Evolutionary conservation across 495 filamentous ascomycete species (phyloP).

Genomic region (Choiromyces venosus): DNA sequence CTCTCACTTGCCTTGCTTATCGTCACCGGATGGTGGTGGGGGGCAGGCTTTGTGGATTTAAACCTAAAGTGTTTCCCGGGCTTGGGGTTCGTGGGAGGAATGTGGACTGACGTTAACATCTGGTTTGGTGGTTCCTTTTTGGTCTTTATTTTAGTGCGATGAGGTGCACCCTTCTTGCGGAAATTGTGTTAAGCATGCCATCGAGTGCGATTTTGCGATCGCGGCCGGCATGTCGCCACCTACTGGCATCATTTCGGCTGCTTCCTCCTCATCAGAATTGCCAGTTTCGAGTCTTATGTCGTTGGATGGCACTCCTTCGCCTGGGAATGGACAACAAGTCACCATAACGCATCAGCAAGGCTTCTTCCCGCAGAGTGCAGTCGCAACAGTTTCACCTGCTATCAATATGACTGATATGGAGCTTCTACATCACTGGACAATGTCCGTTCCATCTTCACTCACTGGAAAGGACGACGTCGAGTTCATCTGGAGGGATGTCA

Average conservation of each 20-base stretch:
- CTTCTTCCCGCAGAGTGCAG: neutral
- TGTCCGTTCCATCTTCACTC: constrained; percentile 21
- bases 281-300: neutral
- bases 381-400: neutral
- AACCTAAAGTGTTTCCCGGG: neutral
- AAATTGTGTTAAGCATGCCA: constrained; percentile 60
- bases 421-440: constrained; percentile 40
- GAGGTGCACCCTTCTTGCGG: constrained; percentile 58
- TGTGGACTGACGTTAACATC: neutral
- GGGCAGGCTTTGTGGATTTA: neutral
- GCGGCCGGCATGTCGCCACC: neutral
- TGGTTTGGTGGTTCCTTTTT: constrained; percentile 9
- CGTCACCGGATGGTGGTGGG: neutral
- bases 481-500: constrained; percentile 40
- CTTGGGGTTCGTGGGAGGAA: neutral
- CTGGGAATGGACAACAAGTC: neutral
- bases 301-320: neutral
- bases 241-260: neutral
- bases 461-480: neutral
- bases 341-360: constrained; percentile 13
- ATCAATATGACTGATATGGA: constrained; percentile 32
- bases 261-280: neutral
- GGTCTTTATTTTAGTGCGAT: constrained; percentile 50
- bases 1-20: neutral
- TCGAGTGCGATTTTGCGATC: constrained; percentile 54